phyloP scores from a whole-genome alignment of 805 yeast species.

The Ogataea allantospora region DNA sequence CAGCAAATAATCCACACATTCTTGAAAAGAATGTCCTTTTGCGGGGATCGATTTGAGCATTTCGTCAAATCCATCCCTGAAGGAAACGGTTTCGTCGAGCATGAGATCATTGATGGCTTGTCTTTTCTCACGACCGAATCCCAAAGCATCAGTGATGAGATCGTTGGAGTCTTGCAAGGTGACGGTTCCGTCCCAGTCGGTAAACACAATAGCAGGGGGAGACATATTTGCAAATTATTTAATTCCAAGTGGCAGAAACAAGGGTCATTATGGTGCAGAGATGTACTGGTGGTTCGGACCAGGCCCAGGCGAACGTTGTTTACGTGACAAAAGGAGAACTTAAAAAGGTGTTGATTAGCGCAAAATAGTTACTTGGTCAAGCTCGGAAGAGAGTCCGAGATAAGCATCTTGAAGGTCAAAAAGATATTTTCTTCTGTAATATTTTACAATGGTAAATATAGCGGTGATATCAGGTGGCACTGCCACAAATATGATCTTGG shows the following conservation, averaged over 20 bases:
- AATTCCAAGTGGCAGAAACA: slow-evolving; percentile 2
- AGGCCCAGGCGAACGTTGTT: too few relatives aligned
- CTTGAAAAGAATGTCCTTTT: slow-evolving; percentile 48
- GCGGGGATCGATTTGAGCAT: slow-evolving; percentile 82
- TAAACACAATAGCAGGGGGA: slow-evolving; percentile 73
- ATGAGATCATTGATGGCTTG: slow-evolving; percentile 67
- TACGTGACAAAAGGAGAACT: too few relatives aligned
- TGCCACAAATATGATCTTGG: slow-evolving; percentile 78
- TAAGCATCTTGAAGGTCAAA: too few relatives aligned
- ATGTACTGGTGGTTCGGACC: too few relatives aligned
- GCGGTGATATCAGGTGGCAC: slow-evolving; percentile 74
- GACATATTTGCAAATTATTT: slow-evolving; percentile 1
- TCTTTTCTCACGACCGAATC: slow-evolving; percentile 76
- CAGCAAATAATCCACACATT: slow-evolving; percentile 71
- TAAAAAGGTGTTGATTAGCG: too few relatives aligned
- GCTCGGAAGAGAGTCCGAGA: too few relatives aligned
- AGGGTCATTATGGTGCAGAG: not conserved
- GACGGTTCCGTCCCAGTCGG: slow-evolving; percentile 98
- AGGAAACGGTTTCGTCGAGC: slow-evolving; percentile 61
- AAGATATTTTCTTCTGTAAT: not conserved
- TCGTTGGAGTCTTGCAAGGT: slow-evolving; percentile 95
- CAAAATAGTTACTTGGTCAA: too few relatives aligned
- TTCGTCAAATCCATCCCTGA: slow-evolving; percentile 77
- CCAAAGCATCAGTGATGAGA: slow-evolving; percentile 81
- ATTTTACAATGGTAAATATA: slow-evolving; percentile 23